These are phyloP conservation scores for Pseudocercospora musae DNA, from an alignment of 2,329 filamentous ascomycete genomes.

Conservation along the genomic window DNA sequence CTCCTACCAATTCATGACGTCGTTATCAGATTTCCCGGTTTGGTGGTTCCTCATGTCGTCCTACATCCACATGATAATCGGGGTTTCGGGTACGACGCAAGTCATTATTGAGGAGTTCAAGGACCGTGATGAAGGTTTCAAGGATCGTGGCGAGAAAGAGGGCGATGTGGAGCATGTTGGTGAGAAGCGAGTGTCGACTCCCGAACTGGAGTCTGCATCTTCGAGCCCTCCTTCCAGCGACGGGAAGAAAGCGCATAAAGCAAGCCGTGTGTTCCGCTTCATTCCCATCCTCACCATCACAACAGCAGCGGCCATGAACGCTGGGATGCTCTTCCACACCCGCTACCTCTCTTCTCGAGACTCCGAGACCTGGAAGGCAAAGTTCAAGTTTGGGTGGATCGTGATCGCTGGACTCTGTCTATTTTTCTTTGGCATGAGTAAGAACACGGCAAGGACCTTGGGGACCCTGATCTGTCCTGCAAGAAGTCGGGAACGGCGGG, in stretches of 20 bases:
- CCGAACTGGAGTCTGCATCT: not conserved
- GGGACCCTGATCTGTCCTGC: not conserved
- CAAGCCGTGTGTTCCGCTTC: not conserved
- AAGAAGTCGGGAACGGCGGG: not conserved
- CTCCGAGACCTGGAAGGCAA: not conserved
- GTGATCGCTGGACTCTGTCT: not conserved
- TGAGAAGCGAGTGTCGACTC: not conserved
- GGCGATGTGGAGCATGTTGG: not conserved
- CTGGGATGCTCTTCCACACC: constrained; percentile 6
- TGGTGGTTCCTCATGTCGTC: constrained; percentile 7
- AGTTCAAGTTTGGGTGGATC: constrained; percentile 6
- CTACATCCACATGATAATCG: not conserved
- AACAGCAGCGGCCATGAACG: constrained; percentile 2
- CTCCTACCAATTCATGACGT: constrained; percentile 3
- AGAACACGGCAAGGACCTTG: not conserved
- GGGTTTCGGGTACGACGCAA: not conserved
- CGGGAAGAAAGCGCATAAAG: not conserved
- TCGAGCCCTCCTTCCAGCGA: not conserved
- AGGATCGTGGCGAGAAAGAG: not conserved
- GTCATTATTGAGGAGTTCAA: not conserved
- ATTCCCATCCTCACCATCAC: not conserved
- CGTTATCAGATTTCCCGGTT: constrained; percentile 1
- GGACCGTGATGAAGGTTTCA: not conserved
- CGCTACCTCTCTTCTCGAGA: constrained; percentile 1
- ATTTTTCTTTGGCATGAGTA: not conserved